A percentile compares a stretch with the other conserved stretches of the same genome.
These are phyloP conservation scores for Taphrina deformans DNA, from an alignment of 1,139 yeast genomes.

Conservation along the genomic window DNA sequence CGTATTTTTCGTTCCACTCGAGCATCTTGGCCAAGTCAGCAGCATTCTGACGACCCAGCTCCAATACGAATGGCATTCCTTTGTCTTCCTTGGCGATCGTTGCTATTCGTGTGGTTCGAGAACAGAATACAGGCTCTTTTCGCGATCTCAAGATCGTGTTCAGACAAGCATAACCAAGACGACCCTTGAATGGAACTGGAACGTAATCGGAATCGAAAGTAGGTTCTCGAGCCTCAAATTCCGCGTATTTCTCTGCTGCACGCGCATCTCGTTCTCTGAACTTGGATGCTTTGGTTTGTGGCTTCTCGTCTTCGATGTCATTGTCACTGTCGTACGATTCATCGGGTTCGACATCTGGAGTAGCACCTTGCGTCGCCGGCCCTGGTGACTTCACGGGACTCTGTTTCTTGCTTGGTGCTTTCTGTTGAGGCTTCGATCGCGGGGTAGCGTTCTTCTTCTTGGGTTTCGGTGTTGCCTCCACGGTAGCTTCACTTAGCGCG, in stretches of 20 bases:
- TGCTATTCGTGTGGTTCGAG: constrained; percentile 35
- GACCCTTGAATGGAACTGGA: constrained; percentile 31
- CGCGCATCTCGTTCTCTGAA: constrained; percentile 21
- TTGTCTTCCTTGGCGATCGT: constrained; percentile 32
- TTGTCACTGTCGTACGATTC: constrained; percentile 9
- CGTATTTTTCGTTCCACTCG: constrained; percentile 35
- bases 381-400: neutral
- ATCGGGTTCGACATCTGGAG: neutral
- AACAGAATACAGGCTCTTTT: constrained; percentile 34
- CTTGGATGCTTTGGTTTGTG: constrained; percentile 22
- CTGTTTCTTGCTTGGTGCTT: neutral
- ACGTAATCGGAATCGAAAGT: constrained; percentile 30
- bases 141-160: constrained; percentile 34
- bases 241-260: constrained; percentile 26
- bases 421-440: neutral
- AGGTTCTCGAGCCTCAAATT: constrained; percentile 23
- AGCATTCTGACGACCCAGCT: constrained; percentile 33
- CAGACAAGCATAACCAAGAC: constrained; percentile 33
- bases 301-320: constrained; percentile 13
- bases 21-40: constrained; percentile 32
- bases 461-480: neutral
- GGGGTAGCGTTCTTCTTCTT: neutral
- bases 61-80: constrained; percentile 30
- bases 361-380: neutral
- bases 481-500: constrained; percentile 1